Evolutionary conservation across 1,284 basidiomycete genomes (phyloP).

Genomic region (Mixia osmundae): DNA sequence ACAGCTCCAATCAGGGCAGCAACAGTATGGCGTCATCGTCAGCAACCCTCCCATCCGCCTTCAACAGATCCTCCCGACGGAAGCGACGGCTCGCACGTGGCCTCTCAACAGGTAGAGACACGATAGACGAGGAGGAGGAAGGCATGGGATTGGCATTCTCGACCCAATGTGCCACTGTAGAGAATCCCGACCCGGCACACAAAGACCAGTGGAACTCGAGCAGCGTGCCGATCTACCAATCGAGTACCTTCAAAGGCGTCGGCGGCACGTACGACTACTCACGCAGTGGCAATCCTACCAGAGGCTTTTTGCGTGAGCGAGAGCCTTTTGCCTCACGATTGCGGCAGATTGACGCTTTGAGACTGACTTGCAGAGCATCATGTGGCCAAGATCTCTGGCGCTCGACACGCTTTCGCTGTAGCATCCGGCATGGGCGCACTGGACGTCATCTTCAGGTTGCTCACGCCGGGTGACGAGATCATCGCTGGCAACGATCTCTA

Average conservation of each 20-base stretch:
- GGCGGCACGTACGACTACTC: slow-evolving; percentile 66
- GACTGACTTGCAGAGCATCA: slow-evolving; percentile 45
- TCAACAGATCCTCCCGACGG: no score
- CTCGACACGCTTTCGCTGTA: slow-evolving; percentile 65
- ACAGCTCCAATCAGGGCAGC: no score
- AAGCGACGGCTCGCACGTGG: no score
- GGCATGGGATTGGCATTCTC: no score
- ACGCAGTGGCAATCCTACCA: slow-evolving; percentile 85
- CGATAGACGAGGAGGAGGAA: no score
- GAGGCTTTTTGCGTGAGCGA: slow-evolving; percentile 63
- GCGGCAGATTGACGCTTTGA: neutral
- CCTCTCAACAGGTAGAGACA: no score
- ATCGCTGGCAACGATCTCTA: slow-evolving; percentile 86
- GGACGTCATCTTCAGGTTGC: slow-evolving; percentile 76
- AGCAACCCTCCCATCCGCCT: no score
- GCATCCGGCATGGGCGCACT: slow-evolving; percentile 96
- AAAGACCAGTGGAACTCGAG: slow-evolving; percentile 92
- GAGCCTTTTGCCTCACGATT: neutral
- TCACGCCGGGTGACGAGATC: slow-evolving; percentile 83
- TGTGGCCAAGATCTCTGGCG: slow-evolving; percentile 78
- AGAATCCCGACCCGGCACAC: slow-evolving; percentile 40
- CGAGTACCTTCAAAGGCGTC: slow-evolving; percentile 92
- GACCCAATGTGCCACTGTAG: slow-evolving; percentile 63
- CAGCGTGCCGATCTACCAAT: slow-evolving; percentile 91
- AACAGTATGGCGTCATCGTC: no score